These are phyloP conservation scores for Neofusicoccum cordaticola DNA, from an alignment of 2,329 filamentous ascomycete species.

Conservation along the genomic window DNA sequence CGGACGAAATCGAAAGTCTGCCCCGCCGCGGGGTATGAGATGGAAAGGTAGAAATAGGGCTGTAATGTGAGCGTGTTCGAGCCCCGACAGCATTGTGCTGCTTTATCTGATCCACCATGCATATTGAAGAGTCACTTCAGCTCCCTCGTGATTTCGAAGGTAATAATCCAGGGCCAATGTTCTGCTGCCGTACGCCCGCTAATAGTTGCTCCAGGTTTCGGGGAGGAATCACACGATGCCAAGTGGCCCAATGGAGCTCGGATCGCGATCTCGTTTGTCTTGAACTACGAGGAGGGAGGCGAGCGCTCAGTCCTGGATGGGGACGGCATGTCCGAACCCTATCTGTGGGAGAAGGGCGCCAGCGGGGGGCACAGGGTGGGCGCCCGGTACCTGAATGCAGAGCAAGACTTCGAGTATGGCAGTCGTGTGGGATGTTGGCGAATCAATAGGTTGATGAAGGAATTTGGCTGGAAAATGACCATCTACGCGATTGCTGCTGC, in stretches of 20 bases:
- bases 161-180: not conserved
- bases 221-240: conserved; percentile 30
- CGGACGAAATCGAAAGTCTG: not conserved
- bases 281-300: conserved; percentile 26
- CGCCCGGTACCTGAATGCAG: conserved; percentile 29
- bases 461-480: conserved; percentile 44
- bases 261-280: conserved; percentile 31
- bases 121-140: conserved; percentile 34
- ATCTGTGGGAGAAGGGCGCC: conserved; percentile 36
- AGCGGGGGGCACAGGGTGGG: conserved; percentile 25
- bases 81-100: not conserved
- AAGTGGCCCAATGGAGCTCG: conserved; percentile 33
- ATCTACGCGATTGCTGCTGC: conserved; percentile 42
- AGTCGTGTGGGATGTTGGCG: conserved; percentile 39
- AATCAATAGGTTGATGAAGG: conserved; percentile 41
- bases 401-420: conserved; percentile 38
- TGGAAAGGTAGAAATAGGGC: not conserved
- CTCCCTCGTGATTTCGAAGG: conserved; percentile 39
- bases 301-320: conserved; percentile 22
- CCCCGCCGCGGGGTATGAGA: not conserved
- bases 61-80: not conserved
- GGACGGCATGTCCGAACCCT: conserved; percentile 27
- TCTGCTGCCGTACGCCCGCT: not conserved
- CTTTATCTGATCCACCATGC: conserved; percentile 13
- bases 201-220: conserved; percentile 19